phyloP scores from a whole-genome alignment of 108 stramenopile species.

The Fragilariopsis cylindrus region DNA sequence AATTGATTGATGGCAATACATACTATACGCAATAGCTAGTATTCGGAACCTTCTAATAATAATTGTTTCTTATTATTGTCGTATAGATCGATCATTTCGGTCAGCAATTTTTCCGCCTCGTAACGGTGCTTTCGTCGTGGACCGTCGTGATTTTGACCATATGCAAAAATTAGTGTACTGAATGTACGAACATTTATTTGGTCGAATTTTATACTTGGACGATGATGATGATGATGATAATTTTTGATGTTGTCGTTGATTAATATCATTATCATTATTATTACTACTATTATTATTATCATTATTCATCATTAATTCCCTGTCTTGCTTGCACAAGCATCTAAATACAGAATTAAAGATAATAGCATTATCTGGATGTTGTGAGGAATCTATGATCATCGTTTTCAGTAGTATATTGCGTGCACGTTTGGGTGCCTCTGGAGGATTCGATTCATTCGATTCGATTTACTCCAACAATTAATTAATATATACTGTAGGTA shows the following conservation, averaged over 20 bases:
- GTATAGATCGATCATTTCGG: neutral
- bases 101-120: too few species aligned
- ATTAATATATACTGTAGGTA: neutral
- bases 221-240: too few species aligned
- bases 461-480: constrained; percentile 7
- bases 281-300: neutral
- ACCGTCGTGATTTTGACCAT: too few species aligned
- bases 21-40: constrained; percentile 2
- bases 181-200: too few species aligned
- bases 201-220: neutral
- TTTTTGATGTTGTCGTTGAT: neutral
- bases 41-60: neutral
- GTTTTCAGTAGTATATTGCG: constrained; percentile 10
- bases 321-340: neutral
- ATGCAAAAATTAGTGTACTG: too few species aligned
- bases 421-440: neutral
- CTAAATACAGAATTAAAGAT: neutral
- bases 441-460: neutral
- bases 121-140: too few species aligned
- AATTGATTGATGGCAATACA: neutral
- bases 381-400: neutral
- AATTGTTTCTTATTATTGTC: neutral
- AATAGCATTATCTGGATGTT: constrained; percentile 1
- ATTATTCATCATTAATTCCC: constrained; percentile 4
- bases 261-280: neutral